Evolutionary conservation across 2,329 filamentous ascomycete species (phyloP).

Genomic region (Talaromyces sp.): DNA sequence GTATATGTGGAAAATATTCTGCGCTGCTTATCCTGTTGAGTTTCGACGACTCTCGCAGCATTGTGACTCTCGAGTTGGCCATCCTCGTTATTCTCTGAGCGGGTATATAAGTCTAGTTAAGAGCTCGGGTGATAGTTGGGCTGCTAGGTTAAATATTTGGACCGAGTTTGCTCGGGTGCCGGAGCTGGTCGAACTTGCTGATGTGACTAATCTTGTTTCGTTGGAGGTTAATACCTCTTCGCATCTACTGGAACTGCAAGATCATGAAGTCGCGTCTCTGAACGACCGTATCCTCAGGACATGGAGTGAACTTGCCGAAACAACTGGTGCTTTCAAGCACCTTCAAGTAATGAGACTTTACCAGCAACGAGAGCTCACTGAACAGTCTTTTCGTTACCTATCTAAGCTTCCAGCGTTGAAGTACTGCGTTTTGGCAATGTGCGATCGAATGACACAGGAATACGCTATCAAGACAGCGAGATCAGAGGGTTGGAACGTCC

Average conservation of each 20-base stretch:
- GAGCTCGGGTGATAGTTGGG: constrained; percentile 33
- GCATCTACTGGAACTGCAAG: constrained; percentile 15
- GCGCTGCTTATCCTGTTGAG: constrained; percentile 34
- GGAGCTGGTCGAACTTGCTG: constrained; percentile 39
- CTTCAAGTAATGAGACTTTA: constrained; percentile 38
- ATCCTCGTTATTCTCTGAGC: constrained; percentile 29
- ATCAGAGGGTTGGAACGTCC: constrained; percentile 7
- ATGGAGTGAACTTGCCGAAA: constrained; percentile 39
- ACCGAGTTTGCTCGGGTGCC: constrained; percentile 29
- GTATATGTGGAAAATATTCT: constrained; percentile 45
- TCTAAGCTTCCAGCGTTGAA: constrained; percentile 35
- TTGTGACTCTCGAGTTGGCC: constrained; percentile 31
- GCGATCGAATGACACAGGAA: constrained; percentile 27
- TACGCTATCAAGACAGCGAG: constrained; percentile 17
- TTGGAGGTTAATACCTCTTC: constrained; percentile 34
- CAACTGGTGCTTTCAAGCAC: constrained; percentile 34
- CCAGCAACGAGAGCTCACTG: constrained; percentile 32
- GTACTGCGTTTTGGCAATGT: constrained; percentile 35
- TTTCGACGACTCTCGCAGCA: constrained; percentile 30
- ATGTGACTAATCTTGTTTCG: constrained; percentile 40
- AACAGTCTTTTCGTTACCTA: constrained; percentile 34
- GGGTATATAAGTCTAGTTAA: constrained; percentile 38
- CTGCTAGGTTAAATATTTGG: constrained; percentile 34
- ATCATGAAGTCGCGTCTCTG: constrained; percentile 24
- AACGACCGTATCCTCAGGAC: constrained; percentile 41